Evolutionary conservation across 2,329 filamentous ascomycete species (phyloP), one percentile per base, ranked within the genome.

Genomic region (Epichloe gansuensis): DNA sequence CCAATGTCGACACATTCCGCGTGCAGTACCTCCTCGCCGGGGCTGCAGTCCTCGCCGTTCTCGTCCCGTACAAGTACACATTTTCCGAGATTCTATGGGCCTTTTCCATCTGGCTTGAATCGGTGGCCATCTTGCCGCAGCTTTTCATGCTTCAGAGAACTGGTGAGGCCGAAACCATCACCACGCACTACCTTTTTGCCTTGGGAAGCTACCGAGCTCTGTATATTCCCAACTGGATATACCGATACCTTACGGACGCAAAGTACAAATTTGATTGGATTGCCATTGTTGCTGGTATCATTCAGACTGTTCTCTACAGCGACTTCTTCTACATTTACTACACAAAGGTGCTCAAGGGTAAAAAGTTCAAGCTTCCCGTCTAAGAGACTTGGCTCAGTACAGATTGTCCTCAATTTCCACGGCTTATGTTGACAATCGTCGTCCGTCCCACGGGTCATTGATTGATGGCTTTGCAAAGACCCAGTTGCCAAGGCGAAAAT

Each of bases 311-410:
- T 48, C 76, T 98, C 54, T 98, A 98, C 75, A 95, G 89, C 58
- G 93, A 98, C 74, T 98, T 98, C 75, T 98, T 98, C 80, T 98
- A 91, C 78, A 91, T 98, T 64, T 98, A 98, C 75, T 98, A 96
- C 74, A 95, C 86, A 55, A 97, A 96, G 83, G 85, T 91, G 47
- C 74, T 91, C 72, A 88, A 91, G 75, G 87, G 87, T 61, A 87
- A 88, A 77, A 91, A 88, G 75, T 91, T 91, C 69, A 88, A 89
- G 69, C 75, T 91, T 54, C 87, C 87, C 2, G 88, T 91, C 59
- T 91, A 81, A 75, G 23, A 28, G 38, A 8, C 42, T 6, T 38
- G 23, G 13, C 8, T 9, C 12, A 31, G 21, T n/a, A 31, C 34
- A 13, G 23, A 17, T 35, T 9, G 8, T 34, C 21, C 4, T 44